Percentiles rank a stretch among this genome's conserved stretches.
phyloP scores from a whole-genome alignment of 495 filamentous ascomycete species.

The Gamarada debralockiae region DNA sequence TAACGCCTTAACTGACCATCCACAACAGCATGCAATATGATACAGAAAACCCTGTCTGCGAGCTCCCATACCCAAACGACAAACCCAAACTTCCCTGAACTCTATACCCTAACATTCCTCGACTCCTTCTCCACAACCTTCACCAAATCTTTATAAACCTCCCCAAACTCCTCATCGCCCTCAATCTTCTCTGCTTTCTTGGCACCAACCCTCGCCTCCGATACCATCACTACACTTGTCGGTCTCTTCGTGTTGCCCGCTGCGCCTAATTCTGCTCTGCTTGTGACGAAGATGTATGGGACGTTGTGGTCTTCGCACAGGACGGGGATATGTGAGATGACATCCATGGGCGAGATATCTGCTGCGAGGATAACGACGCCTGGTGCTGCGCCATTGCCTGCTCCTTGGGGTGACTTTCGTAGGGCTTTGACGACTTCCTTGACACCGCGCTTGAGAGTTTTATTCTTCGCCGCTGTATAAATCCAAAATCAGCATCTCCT shows the following conservation, averaged over 20 bases:
- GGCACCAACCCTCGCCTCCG: conserved; percentile 44
- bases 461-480: conserved; percentile 79
- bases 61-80: not conserved
- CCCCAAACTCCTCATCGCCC: conserved; percentile 62
- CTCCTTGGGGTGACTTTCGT: conserved; percentile 72
- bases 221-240: conserved; percentile 90
- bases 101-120: conserved; percentile 30
- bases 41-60: not conserved
- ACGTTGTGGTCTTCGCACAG: conserved; percentile 96
- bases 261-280: conserved; percentile 83
- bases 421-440: conserved; percentile 98
- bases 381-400: conserved; percentile 46
- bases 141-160: conserved; percentile 66
- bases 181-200: conserved; percentile 55
- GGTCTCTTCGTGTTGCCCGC: conserved; percentile 91
- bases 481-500: conserved; percentile 18
- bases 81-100: not conserved
- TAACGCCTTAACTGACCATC: conserved; percentile 4
- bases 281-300: conserved; percentile 87
- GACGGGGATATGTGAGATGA: conserved; percentile 94
- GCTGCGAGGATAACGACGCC: conserved; percentile 89
- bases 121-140: conserved; percentile 72
- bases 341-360: conserved; percentile 96
- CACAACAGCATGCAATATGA: conserved; percentile 5
- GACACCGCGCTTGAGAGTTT: conserved; percentile 91